Base-by-base conservation (phyloP, 257 asterid genomes). In the Solanum gandarillasii region DNA sequence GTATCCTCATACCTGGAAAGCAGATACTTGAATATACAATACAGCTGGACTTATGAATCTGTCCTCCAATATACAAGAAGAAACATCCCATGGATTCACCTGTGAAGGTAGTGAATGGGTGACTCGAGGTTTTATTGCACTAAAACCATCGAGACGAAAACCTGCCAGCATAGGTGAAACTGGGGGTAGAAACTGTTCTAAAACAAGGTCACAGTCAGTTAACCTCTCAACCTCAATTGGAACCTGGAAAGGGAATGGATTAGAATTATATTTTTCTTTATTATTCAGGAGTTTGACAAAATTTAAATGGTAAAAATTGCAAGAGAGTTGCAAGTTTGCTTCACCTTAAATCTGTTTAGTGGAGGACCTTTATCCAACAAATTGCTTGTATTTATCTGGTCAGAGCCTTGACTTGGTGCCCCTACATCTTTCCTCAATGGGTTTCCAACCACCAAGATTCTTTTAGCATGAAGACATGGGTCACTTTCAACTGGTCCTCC, bases 151-250 rank as follows among this genome's bases (percentile, higher is more conserved):
- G 86, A 97, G 90, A 65, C 98, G 99, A 91, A 97, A 97, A 82
- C 99, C 99, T 85, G 98, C 96, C 92, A 96, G 89, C 93, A 91
- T 91, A 86, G 98, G 99, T 84, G 99, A 94, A 91, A 92, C 93
- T 32, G 96, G 95, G 82, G 98, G 89, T 41, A 95, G 88, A 88
- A 91, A 97, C 90, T 95, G 99, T 90, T 97, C 99, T 88, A 97
- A 90, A 85, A 95, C 95, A 92, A 96, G 98, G 90, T 95, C 99
- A 87, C 92, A 92, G 88, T 91, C 93, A 7, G 90, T 87, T 90
- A 93, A 86, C 91, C 98, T 95, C 91, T 97, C 99, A 74, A 90
- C 95, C 94, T 97, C 99, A 91, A 96, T 85, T 52, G 99, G 99
- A 88, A 97, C 95, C 99, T 97, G 94, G 94, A 88, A 89, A 89